Base-by-base conservation (phyloP, 2,329 filamentous ascomycete genomes). In the Calonectria ilicicola region DNA sequence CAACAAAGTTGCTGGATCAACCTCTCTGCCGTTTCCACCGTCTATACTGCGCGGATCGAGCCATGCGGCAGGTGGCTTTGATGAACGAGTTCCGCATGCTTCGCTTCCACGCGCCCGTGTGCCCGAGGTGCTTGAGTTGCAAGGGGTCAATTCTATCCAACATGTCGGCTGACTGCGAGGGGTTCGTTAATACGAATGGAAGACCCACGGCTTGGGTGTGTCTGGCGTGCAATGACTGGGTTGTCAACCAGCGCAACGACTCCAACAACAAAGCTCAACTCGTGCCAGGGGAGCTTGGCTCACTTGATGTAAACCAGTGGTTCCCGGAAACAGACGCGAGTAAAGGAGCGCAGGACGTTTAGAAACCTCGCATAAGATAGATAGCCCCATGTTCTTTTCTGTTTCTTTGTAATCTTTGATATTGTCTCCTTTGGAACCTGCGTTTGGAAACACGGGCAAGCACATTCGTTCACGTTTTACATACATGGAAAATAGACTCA, bases 1-100 rank as follows among this genome's bases (percentile, higher is more conserved):
- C 74, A 5, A 58, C 72, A 35, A 86, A 85, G 70, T 65, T 86
- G 2, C 62, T 85, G 19, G 74, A 66, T 15, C 75, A 77, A 5
- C 74, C 75, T 3, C 75, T 86, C 6, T 87, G 85, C 78, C 74
- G 51, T 35, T 74, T 78, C 21, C 85, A 87, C 72, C 81, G 85
- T 0, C 65, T 82, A 8, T 64, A 77, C 35, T 80, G 82, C 68
- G 73, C 80, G 35, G 47, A 80, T 19, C 49, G 78, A 29, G 53
- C 81, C 42, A 65, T 82, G 38, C 27, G 67, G 2, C 77, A 78
- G 23, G 73, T 75, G n/a, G 60, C 49, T 5, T 26, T 69, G 32
- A 76, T 85, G 74, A 72, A 74, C 19, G 66, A 80, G 32, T 86
- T 79, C 78, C 76, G 79, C 3, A 10, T 74, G 26, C 49, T 67